phyloP scores from a whole-genome alignment of 2,329 filamentous ascomycete genomes.

The Epichloe gansuensis region DNA sequence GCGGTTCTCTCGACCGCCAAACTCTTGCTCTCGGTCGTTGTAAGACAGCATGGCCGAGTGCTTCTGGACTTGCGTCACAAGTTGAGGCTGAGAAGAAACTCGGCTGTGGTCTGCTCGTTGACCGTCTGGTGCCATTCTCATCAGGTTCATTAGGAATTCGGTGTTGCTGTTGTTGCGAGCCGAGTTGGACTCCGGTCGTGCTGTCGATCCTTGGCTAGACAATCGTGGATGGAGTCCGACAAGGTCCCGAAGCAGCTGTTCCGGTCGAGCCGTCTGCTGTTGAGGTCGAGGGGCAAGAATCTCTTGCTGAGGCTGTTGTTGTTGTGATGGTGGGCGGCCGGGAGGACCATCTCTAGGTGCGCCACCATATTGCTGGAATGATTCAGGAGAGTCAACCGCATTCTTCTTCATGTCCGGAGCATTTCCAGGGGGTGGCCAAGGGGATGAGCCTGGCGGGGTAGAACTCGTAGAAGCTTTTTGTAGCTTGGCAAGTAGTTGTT shows the following conservation, averaged over 20 bases:
- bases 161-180: conserved; percentile 50
- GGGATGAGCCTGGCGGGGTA: conserved; percentile 32
- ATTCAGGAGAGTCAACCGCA: conserved; percentile 34
- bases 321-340: conserved; percentile 27
- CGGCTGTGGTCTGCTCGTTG: conserved; percentile 37
- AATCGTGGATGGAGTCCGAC: conserved; percentile 46
- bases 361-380: conserved; percentile 34
- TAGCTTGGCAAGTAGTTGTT: conserved; percentile 70
- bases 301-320: conserved; percentile 33
- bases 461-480: conserved; percentile 42
- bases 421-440: conserved; percentile 28
- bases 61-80: conserved; percentile 9
- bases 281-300: conserved; percentile 40
- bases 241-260: conserved; percentile 50
- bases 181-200: conserved; percentile 30
- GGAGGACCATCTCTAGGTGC: conserved; percentile 33
- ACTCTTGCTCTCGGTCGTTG: conserved; percentile 38
- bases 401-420: conserved; percentile 19
- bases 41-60: conserved; percentile 35
- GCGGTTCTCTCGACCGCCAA: conserved; percentile 20
- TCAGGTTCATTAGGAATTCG: conserved; percentile 78
- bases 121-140: conserved; percentile 44
- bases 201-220: conserved; percentile 35
- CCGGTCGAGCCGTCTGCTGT: conserved; percentile 38
- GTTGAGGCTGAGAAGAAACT: conserved; percentile 7